A percentile compares a stretch with the other conserved stretches of the same genome.
phyloP scores from a whole-genome alignment of 2,329 filamentous ascomycete species.

The Aspergillus uvarum region DNA sequence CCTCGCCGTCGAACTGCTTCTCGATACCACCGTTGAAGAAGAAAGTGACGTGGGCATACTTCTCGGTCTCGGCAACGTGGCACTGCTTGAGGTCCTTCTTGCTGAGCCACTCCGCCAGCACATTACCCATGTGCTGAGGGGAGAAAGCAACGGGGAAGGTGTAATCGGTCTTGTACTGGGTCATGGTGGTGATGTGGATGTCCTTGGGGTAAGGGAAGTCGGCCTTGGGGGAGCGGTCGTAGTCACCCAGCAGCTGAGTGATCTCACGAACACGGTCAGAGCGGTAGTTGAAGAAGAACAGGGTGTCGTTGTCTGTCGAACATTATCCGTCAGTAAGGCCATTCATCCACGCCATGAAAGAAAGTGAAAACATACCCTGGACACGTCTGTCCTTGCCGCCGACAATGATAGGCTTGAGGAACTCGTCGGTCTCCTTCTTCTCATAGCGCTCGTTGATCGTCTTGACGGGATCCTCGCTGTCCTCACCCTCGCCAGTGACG shows the following conservation, averaged over 20 bases:
- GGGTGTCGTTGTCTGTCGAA: slow-evolving; percentile 73
- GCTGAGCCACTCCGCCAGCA: slow-evolving; percentile 94
- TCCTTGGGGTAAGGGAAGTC: slow-evolving; percentile 95
- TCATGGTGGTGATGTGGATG: slow-evolving; percentile 90
- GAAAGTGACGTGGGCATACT: slow-evolving; percentile 99
- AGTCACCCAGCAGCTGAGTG: slow-evolving; percentile 86
- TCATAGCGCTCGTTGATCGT: slow-evolving; percentile 86
- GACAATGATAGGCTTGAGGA: slow-evolving; percentile 95
- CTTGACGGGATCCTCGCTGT: slow-evolving; percentile 77
- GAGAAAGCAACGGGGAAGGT: slow-evolving; percentile 89
- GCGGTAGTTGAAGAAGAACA: slow-evolving; percentile 99
- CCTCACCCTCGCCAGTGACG: slow-evolving; percentile 81
- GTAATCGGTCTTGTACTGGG: slow-evolving; percentile 94
- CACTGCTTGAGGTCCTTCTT: slow-evolving; percentile 90
- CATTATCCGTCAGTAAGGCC: slow-evolving; percentile 19
- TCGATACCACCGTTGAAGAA: slow-evolving; percentile 99
- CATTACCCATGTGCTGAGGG: slow-evolving; percentile 94
- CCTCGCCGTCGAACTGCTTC: slow-evolving; percentile 90
- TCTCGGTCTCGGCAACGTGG: slow-evolving; percentile 97
- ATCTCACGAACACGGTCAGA: slow-evolving; percentile 96
- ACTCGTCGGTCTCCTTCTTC: slow-evolving; percentile 90
- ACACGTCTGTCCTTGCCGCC: slow-evolving; percentile 83
- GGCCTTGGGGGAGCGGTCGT: slow-evolving; percentile 84
- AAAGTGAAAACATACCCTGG: slow-evolving; percentile 59
- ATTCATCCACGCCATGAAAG: not conserved